Percentiles rank a stretch among this genome's conserved stretches.
These are phyloP conservation scores for Trichoderma harzianum DNA, from an alignment of 2,329 filamentous ascomycete species.

Conservation along the genomic window DNA sequence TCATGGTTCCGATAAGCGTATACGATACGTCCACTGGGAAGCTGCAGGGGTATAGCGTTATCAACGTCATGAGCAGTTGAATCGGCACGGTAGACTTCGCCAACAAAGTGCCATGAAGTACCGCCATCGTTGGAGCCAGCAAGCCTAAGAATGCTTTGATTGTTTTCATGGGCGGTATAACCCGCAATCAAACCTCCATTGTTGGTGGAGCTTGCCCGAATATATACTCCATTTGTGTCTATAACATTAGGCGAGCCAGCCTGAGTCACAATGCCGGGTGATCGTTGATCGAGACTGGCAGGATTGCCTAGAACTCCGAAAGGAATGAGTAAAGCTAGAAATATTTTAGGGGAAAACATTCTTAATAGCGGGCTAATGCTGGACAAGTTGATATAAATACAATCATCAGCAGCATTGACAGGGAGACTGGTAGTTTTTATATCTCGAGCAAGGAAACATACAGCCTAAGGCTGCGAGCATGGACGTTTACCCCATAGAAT, in stretches of 20 bases:
- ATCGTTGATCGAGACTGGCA: neutral
- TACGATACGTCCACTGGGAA: constrained; percentile 36
- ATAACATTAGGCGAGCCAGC: neutral
- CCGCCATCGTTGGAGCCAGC: neutral
- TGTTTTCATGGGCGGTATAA: neutral
- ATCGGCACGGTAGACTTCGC: neutral
- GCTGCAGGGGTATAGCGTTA: constrained; percentile 33
- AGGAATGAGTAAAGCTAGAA: neutral
- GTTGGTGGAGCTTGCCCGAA: neutral
- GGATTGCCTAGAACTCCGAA: neutral
- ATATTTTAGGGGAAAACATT: neutral
- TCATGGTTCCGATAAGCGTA: constrained; percentile 39
- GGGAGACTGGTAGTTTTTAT: neutral
- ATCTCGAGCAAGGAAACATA: neutral
- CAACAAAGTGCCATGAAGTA: neutral
- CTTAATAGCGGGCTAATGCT: neutral
- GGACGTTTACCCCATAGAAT: neutral
- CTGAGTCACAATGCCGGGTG: neutral
- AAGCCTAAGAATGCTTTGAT: neutral
- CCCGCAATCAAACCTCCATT: neutral
- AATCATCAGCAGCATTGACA: neutral
- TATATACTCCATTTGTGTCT: neutral
- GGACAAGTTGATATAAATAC: neutral
- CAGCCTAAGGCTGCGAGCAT: neutral
- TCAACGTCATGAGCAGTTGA: constrained; percentile 21